Conservation (phyloP, 768 basidiomycete genomes). For the Tylopilus vinaceipallidus region DNA sequence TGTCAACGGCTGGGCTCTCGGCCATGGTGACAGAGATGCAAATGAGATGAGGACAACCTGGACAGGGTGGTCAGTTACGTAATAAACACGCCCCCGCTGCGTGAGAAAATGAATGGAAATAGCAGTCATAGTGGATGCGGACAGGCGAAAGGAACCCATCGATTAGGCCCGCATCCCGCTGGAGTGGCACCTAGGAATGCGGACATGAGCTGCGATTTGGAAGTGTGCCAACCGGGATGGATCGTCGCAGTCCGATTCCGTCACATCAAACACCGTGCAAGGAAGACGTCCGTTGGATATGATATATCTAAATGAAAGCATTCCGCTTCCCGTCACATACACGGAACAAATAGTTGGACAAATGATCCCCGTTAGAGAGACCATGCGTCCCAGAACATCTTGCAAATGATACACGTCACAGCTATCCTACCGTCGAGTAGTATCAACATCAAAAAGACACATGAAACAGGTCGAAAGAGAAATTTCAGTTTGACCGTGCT, state of each 20-base stretch:
- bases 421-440: constrained; percentile 2
- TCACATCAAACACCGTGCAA: neutral
- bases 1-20: constrained; percentile 2
- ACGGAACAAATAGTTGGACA: neutral
- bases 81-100: neutral
- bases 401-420: neutral
- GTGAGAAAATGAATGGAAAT: neutral
- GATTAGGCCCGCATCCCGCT: too few relatives aligned
- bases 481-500: constrained; percentile 8
- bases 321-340: neutral
- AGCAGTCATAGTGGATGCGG: too few relatives aligned
- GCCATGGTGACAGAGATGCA: constrained; percentile 7
- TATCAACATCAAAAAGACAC: constrained; percentile 4
- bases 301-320: neutral
- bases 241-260: neutral
- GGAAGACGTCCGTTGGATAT: too few relatives aligned
- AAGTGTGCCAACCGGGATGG: too few relatives aligned
- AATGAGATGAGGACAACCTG: neutral
- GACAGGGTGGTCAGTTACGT: neutral
- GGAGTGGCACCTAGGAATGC: too few relatives aligned
- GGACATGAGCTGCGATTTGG: too few relatives aligned
- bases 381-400: neutral
- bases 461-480: neutral
- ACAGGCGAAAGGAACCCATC: too few relatives aligned
- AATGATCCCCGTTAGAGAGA: neutral